A percentile compares a stretch with the other conserved stretches of the same genome.
Evolutionary conservation across 371 early-diverging fungal genomes (phyloP).

Genomic region (Mucor circinelloides): DNA sequence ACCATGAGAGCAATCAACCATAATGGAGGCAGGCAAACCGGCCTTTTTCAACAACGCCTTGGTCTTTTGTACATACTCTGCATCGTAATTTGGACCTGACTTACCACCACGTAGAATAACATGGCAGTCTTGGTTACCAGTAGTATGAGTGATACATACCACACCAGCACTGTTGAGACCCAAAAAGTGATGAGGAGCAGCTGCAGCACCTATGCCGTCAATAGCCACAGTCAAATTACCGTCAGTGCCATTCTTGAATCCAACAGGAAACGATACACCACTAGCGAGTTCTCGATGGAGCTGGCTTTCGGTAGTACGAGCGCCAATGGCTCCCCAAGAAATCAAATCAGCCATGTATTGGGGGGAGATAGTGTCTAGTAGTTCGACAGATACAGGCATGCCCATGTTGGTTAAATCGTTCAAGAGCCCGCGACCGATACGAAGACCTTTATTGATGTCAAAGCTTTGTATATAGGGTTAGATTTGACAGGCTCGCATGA

Average conservation of each 20-base stretch:
- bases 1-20: constrained; percentile 89
- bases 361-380: constrained; percentile 93
- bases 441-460: constrained; percentile 90
- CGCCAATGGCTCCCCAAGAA: constrained; percentile 95
- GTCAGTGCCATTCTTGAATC: constrained; percentile 95
- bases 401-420: constrained; percentile 74
- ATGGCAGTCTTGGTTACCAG: constrained; percentile 75
- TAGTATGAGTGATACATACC: constrained; percentile 86
- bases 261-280: constrained; percentile 93
- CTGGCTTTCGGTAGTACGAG: constrained; percentile 92
- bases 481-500: background rate
- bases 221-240: constrained; percentile 86
- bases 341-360: constrained; percentile 92
- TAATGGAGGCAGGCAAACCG: constrained; percentile 64
- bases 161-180: constrained; percentile 92
- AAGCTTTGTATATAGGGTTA: constrained; percentile 42
- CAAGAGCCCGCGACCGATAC: constrained; percentile 65
- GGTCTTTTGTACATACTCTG: constrained; percentile 53
- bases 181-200: constrained; percentile 86
- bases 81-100: constrained; percentile 83
- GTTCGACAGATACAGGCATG: constrained; percentile 86
- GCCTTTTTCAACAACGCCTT: constrained; percentile 59
- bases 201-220: constrained; percentile 90
- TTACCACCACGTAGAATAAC: constrained; percentile 74
- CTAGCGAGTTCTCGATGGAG: constrained; percentile 93